Evolutionary conservation across 2,329 filamentous ascomycete species (phyloP).

Genomic region (Fusarium sp.): DNA sequence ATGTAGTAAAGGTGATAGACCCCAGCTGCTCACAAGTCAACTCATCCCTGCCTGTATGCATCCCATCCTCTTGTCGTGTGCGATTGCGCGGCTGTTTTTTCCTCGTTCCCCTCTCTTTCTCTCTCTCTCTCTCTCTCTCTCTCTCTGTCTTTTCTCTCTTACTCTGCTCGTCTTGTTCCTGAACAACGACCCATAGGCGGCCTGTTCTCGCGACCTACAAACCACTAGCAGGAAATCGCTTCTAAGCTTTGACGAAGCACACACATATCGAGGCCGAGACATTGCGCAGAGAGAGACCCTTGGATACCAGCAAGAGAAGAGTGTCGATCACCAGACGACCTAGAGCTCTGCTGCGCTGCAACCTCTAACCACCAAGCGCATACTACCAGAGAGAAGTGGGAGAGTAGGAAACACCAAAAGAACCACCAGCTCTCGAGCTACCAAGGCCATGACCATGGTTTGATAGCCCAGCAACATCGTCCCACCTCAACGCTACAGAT

Average conservation of each 20-base stretch:
- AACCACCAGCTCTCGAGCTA: slow-evolving; percentile 28
- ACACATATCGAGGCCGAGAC: slow-evolving; percentile 29
- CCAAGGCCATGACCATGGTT: slow-evolving; percentile 26
- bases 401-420: slow-evolving; percentile 4
- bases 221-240: slow-evolving; percentile 7
- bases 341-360: slow-evolving; percentile 4
- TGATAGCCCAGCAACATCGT: slow-evolving; percentile 27
- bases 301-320: slow-evolving; percentile 1
- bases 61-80: slow-evolving; percentile 6
- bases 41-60: slow-evolving; percentile 26
- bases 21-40: slow-evolving; percentile 4
- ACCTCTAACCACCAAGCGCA: slow-evolving; percentile 4
- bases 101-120: neutral
- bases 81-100: slow-evolving; percentile 6
- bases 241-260: slow-evolving; percentile 8
- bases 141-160: slow-evolving; percentile 2
- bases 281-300: slow-evolving; percentile 32
- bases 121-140: slow-evolving; percentile 1
- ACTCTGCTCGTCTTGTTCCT: slow-evolving; percentile 3
- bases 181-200: slow-evolving; percentile 28
- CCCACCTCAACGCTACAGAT: slow-evolving; percentile 9
- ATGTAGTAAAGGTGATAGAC: slow-evolving; percentile 9
- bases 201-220: slow-evolving; percentile 29
- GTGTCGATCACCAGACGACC: slow-evolving; percentile 12
- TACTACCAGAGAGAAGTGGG: slow-evolving; percentile 3